phyloP scores from a whole-genome alignment of 441 rosid species.

The Erodium trifolium region DNA sequence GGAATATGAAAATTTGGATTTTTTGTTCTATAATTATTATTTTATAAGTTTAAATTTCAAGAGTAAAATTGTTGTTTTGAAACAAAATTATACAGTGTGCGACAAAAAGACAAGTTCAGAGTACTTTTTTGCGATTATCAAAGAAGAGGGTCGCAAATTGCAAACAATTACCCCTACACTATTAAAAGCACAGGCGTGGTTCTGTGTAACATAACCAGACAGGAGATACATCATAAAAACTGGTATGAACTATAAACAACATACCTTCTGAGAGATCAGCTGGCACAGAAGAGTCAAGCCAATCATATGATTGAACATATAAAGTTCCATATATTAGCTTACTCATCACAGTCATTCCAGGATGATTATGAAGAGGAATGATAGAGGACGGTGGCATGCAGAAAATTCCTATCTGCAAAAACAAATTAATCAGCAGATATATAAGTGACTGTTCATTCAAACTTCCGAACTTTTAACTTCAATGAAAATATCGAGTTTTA shows the following conservation, averaged over 20 bases:
- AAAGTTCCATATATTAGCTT: conserved; percentile 86
- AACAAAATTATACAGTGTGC: too few relatives aligned
- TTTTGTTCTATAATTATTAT: too few relatives aligned
- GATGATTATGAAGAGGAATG: conserved; percentile 98
- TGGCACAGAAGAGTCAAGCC: conserved; percentile 52
- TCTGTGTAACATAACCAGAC: background rate
- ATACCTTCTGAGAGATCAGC: conserved; percentile 67
- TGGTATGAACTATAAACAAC: conserved; percentile 14
- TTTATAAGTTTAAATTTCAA: too few relatives aligned
- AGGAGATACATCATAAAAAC: background rate
- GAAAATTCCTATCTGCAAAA: conserved; percentile 82
- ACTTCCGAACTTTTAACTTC: conserved; percentile 11
- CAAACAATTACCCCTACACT: too few relatives aligned
- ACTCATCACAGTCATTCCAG: conserved; percentile 98
- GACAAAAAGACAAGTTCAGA: too few relatives aligned
- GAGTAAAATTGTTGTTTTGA: too few relatives aligned
- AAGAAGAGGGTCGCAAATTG: too few relatives aligned
- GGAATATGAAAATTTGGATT: too few relatives aligned
- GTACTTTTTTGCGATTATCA: too few relatives aligned
- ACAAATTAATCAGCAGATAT: conserved; percentile 12
- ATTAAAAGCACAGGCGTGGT: background rate
- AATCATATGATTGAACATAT: conserved; percentile 81
- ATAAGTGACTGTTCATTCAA: conserved; percentile 1
- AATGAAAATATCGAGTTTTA: background rate
- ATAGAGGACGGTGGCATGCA: conserved; percentile 92